These are phyloP conservation scores for Saitoella complicata DNA, from an alignment of 805 yeast genomes.

Conservation along the genomic window DNA sequence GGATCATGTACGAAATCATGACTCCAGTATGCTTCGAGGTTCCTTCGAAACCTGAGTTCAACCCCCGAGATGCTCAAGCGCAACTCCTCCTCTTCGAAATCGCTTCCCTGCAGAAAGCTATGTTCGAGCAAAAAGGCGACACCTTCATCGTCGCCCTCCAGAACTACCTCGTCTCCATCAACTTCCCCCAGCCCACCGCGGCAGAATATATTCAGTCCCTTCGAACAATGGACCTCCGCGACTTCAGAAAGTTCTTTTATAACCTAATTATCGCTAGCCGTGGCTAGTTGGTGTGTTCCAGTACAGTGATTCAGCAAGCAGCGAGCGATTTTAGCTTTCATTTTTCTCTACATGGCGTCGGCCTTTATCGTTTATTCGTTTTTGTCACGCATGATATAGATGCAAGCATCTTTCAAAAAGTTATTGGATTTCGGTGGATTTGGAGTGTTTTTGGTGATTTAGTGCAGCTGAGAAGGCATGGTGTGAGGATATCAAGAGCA, in stretches of 20 bases:
- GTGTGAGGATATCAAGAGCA: too few species aligned
- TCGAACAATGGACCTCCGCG: slow-evolving; percentile 38
- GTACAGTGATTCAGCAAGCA: too few species aligned
- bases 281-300: too few species aligned
- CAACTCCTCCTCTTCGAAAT: slow-evolving; percentile 62
- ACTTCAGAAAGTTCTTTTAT: slow-evolving; percentile 55
- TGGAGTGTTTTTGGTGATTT: too few species aligned
- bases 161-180: slow-evolving; percentile 30
- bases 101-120: slow-evolving; percentile 48
- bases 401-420: too few species aligned
- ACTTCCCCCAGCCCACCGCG: slow-evolving; percentile 43
- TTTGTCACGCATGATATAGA: too few species aligned
- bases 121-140: slow-evolving; percentile 34
- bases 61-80: slow-evolving; percentile 63
- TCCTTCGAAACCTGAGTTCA: slow-evolving; percentile 57
- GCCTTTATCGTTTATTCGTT: too few species aligned
- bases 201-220: slow-evolving; percentile 47
- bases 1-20: slow-evolving; percentile 48
- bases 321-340: too few species aligned
- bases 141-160: slow-evolving; percentile 38
- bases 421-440: too few species aligned
- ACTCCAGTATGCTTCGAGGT: slow-evolving; percentile 59
- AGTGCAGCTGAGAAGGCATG: too few species aligned
- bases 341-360: too few species aligned
- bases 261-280: slow-evolving; percentile 21